Percentiles rank a stretch among this genome's conserved stretches.
These are phyloP conservation scores for Rhizopogon vesiculosus DNA, from an alignment of 768 basidiomycete genomes.

Conservation along the genomic window DNA sequence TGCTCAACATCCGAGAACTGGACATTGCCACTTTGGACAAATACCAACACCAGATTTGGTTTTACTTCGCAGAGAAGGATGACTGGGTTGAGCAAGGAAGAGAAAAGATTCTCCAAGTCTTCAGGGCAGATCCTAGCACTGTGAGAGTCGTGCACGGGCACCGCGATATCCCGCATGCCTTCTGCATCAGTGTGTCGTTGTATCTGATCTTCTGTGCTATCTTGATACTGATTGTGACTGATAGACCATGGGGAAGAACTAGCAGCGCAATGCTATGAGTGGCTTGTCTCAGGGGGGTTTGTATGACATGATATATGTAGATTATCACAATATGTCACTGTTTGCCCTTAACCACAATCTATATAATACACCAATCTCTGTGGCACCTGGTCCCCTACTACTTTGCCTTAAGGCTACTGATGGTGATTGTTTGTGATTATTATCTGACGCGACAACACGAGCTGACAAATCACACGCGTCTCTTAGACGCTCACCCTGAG, in stretches of 20 bases:
- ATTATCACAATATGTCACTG: neutral
- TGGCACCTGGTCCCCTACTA: too few species aligned
- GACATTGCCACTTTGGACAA: constrained; percentile 42
- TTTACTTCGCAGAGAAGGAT: constrained; percentile 61
- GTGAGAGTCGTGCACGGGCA: constrained; percentile 39
- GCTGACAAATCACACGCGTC: constrained; percentile 1
- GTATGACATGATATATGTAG: neutral
- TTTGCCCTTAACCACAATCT: neutral
- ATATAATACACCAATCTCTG: neutral
- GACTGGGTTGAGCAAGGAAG: constrained; percentile 66
- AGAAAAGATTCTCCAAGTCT: constrained; percentile 34
- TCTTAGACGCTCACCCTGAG: neutral
- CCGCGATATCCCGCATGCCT: constrained; percentile 59
- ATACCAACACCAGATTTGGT: constrained; percentile 35
- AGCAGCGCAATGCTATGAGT: constrained; percentile 42
- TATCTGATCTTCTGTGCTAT: neutral
- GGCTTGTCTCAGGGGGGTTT: constrained; percentile 27
- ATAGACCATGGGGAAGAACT: constrained; percentile 50
- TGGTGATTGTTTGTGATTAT: too few species aligned
- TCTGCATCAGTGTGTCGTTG: constrained; percentile 59
- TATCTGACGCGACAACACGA: neutral
- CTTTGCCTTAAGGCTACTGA: too few species aligned
- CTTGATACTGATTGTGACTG: constrained; percentile 1
- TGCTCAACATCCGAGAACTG: constrained; percentile 50
- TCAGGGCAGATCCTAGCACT: constrained; percentile 30